Evolutionary conservation across 2,329 filamentous ascomycete genomes (phyloP), one percentile per base, ranked within the genome.

Genomic region (Geosmithia putterillii): DNA sequence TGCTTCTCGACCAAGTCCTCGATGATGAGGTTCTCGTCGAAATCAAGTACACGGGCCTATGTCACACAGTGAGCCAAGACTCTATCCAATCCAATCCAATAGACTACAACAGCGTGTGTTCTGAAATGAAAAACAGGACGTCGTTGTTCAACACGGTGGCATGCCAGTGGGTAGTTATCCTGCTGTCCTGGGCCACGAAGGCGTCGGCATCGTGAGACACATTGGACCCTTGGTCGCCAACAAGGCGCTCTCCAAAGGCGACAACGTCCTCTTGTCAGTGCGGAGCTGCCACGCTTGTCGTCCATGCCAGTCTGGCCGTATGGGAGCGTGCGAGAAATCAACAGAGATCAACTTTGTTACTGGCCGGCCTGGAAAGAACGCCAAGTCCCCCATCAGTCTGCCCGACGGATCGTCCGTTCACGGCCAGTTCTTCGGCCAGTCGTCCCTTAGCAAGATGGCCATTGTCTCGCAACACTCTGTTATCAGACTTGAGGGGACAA

Each of bases 391-490:
- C 2, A 51, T 56, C 35, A 48, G 46, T 3, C 45, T 52, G 3
- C 42, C 45, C 4, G 41, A 46, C 32, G 44, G 44, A 12, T 43
- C 41, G 7, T 12, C 44, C 2, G 41, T 43, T 1, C 52, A 52
- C 9, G 55, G 57, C 14, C 54, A 59, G 28, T 61, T 60, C 48
- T 61, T 62, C 34, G 59, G 59, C 1, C 59, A 62, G 43, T 61
- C 58, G 0, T 59, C 56, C 5, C 48, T 62, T 32, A 53, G 51
- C 23, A 57, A 54, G 41, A 42, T 59, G 45, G 52, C 58, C 3
- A 49, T 62, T 36, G 56, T 59, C 5, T 45, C 48, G 2, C 54
- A 57, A 21, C 44, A 48, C 1, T 59, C 52, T 0, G 45, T 60
- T 3, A 55, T 62, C n/a, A 59, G 57, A 38, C 48, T 50, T 20